These are phyloP conservation scores for Syzygium malaccense DNA, from an alignment of 441 rosid genomes.

Conservation along the genomic window DNA sequence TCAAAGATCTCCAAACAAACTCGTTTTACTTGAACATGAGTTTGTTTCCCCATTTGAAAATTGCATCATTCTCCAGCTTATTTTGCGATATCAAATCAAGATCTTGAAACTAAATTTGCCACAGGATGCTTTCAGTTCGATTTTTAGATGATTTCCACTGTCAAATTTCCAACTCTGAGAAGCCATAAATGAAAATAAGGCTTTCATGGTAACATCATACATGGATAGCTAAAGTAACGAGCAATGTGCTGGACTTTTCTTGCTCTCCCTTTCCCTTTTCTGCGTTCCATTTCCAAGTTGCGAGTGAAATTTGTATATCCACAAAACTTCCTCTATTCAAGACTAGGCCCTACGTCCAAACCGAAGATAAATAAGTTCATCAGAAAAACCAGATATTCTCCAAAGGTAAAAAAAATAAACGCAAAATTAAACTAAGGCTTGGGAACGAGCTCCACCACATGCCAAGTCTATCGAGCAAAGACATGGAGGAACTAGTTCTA, in stretches of 20 bases:
- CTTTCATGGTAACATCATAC: fast-evolving
- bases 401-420: not conserved
- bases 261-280: not conserved
- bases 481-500: not conserved
- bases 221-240: not conserved
- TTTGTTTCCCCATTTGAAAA: not conserved
- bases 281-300: not conserved
- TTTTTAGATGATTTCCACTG: not conserved
- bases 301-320: not conserved
- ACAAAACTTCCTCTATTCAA: not conserved
- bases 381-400: not conserved
- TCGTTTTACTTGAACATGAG: not conserved
- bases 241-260: not conserved
- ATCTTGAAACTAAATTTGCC: not conserved
- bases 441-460: not conserved
- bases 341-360: not conserved
- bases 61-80: not conserved
- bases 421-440: not conserved
- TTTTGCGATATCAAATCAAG: not conserved
- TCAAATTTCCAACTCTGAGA: not conserved
- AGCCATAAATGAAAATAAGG: not conserved
- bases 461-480: not conserved
- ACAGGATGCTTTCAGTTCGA: not conserved
- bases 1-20: not conserved
- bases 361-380: not conserved